These are phyloP conservation scores for Dothistroma septosporum DNA, from an alignment of 2,329 filamentous ascomycete genomes.

Conservation along the genomic window DNA sequence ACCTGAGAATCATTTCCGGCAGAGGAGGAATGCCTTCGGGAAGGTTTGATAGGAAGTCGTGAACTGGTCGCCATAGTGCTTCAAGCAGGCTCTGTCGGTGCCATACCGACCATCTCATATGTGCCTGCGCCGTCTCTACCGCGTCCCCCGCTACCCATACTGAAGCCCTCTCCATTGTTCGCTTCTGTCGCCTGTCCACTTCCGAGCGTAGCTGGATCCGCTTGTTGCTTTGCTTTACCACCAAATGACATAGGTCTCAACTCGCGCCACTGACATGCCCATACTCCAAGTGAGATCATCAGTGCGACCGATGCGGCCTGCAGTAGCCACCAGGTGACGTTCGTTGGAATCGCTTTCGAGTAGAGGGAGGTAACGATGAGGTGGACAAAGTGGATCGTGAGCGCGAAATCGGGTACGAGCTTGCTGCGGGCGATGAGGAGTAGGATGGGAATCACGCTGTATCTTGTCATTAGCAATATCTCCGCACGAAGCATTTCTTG, in stretches of 20 bases:
- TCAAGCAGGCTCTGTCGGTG: conserved; percentile 33
- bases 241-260: conserved; percentile 85
- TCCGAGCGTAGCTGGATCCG: conserved; percentile 14
- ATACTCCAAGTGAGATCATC: conserved; percentile 72
- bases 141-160: conserved; percentile 38
- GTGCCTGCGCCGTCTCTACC: conserved; percentile 45
- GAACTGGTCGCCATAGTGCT: conserved; percentile 17
- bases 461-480: background rate
- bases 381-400: conserved; percentile 82
- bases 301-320: conserved; percentile 58
- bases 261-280: conserved; percentile 88
- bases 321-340: conserved; percentile 81
- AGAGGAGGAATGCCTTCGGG: background rate
- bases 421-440: conserved; percentile 83
- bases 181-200: conserved; percentile 19
- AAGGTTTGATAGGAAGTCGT: background rate
- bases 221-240: conserved; percentile 43
- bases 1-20: background rate
- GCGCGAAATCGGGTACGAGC: conserved; percentile 88
- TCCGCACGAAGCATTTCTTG: background rate
- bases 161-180: conserved; percentile 39
- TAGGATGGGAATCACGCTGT: conserved; percentile 76
- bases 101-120: conserved; percentile 48
- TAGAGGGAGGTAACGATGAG: conserved; percentile 74
- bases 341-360: conserved; percentile 68